Base-by-base conservation (phyloP, 2,329 filamentous ascomycete genomes). In the Camillea tinctor region DNA sequence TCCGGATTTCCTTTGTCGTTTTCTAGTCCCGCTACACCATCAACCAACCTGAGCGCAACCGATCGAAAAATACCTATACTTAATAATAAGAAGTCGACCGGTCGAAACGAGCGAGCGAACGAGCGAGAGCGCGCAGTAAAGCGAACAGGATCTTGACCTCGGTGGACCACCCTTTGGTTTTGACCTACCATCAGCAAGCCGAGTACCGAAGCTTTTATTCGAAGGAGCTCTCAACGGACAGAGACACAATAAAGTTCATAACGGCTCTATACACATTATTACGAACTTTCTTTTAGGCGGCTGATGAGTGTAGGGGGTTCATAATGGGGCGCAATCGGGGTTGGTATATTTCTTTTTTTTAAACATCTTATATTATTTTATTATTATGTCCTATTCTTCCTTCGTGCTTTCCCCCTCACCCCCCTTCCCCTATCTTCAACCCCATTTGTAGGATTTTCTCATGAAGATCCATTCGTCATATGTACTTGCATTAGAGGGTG, bases 251-350 rank as follows among this genome's bases (percentile, higher is more conserved):
- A 52, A 50, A n/a, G 59, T 19, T 58, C 40, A 36, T 57, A 44
- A 44, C 36, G 36, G 36, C 36, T 44, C 13, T 15, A 15, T 44
- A 17, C 11, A 26, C 50, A 55, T 56, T 54, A 59, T 60, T 56
- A 55, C 62, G 59, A 60, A 54, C 50, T 58, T 57, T 54, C 56
- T 58, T 57, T 54, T 55, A 52, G 57, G 61, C 50, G 52, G 22
- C 50, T 61, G 52, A 24, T 56, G 22, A 36, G 36, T 36, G 55
- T 57, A 55, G 58, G 44, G 58, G 57, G 40, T 58, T 55, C 67
- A 81, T 76, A 65, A 84, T 84, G 81, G 81, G 74, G 70, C 80
- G 81, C 69, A 83, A 80, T 81, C 78, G 81, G 75, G 81, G 81
- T 84, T 76, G 72, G 81, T 82, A 66, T 60, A 66, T 59, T 60